Evolutionary conservation across 768 basidiomycete species (phyloP), one percentile per base, ranked within the genome.

Genomic region (Calocera viscosa): DNA sequence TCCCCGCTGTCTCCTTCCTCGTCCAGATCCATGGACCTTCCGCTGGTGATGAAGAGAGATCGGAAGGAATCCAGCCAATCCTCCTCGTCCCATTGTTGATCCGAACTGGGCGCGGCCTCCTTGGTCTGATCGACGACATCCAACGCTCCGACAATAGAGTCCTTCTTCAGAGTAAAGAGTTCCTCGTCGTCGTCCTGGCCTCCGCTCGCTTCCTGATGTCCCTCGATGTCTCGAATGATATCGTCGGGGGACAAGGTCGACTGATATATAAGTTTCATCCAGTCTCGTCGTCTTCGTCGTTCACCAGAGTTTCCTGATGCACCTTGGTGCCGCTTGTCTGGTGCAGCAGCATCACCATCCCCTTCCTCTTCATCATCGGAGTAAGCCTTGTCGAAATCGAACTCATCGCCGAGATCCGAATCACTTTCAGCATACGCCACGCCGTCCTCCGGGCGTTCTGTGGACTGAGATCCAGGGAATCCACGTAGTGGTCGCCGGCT

Each of bases 11-110:
- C 76, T 68, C 77, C 80, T 64, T 75, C 76, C 7, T 74, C 72
- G 40, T 75, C 71, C 0, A 72, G 74, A 16, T 74, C 74, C 14
- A 67, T 72, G 5, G 26, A 26, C 24, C 19, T 7, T 60, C 26
- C 53, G 1, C 90, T 93, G 0, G 94, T 95, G 74, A 99, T 95
- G 78, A 99, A 99, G 64, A 95, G 79, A 66, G 84, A 80, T 5
- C 90, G 84, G 72, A 99, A 86, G 1, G 90, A 88, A 64, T 96
- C 90, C 26, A 98, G 81, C 75, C 90, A 81, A 26, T 83, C 86
- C 69, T 94, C 90, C 68, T 90, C 85, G 67, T 89, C 86, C 94
- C 94, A 97, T 71, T 84, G 83, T 68, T 80, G 82, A 28, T 84
- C 82, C 0, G 71, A 71, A 47, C 81, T 74, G n/a, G 85, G 30